Base-by-base conservation (phyloP, 2,329 filamentous ascomycete genomes). In the Phaeosphaeria sp. region DNA sequence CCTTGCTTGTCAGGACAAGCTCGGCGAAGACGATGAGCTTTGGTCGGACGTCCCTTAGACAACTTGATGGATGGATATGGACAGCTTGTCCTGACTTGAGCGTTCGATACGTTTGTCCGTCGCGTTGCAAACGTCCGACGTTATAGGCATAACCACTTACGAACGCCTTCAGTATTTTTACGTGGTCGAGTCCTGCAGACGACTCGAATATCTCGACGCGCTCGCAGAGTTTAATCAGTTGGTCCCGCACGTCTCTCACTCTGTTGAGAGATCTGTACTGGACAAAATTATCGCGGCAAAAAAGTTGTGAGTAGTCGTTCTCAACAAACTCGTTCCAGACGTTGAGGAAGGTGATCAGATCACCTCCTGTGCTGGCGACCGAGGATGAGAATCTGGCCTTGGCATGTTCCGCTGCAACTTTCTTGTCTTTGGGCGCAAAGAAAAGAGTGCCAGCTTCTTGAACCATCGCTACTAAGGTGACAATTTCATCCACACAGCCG, bases 271-370 rank as follows among this genome's bases (percentile, higher is more conserved):
- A 91, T 17, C 93, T 88, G 75, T 96, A 92, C 73, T 98, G 93
- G 10, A 99, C 75, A 76, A 96, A 99, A 75, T 98, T 97, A 79
- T 98, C 94, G 49, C 89, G 89, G 0, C 91, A 83, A 93, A 93
- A 99, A 46, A 96, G 87, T 52, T 87, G 89, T 50, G 87, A 91
- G 78, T 92, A 99, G 77, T 97, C 94, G 49, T 87, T 89, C 73
- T 98, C 94, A 1, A 93, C 91, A 90, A 93, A 99, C 75, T 97
- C 91, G 69, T 95, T 94, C 88, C 90, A 99, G 67, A 99, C 90
- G 71, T 97, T 97, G 48, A 98, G 86, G 1, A 96, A 85, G 0
- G 92, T 93, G 5, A 95, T 75, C 69, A 97, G 91, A 73, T 99
- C 95, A 43, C 95, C 95, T 36, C 93, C 93, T 60, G 96, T 93